phyloP scores from a whole-genome alignment of 2,329 filamentous ascomycete species.

The Helotiales sp. region DNA sequence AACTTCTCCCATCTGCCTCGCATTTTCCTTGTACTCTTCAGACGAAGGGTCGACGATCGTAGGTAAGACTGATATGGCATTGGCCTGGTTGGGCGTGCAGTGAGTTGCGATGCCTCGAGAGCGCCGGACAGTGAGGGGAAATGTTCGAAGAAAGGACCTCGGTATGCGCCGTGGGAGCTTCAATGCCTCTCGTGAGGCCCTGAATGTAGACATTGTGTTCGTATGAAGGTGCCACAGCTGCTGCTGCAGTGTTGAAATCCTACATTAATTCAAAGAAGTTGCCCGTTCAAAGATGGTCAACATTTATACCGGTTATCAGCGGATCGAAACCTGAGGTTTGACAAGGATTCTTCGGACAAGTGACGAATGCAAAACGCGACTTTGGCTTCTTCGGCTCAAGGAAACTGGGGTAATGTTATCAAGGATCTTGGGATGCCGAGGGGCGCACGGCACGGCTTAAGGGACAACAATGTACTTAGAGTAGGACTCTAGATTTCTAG shows the following conservation, averaged over 20 bases:
- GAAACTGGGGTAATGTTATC: not conserved
- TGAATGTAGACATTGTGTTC: conserved; percentile 53
- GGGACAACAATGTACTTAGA: not conserved
- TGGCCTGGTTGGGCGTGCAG: conserved; percentile 79
- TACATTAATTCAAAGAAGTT: conserved; percentile 28
- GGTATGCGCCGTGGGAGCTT: conserved; percentile 51
- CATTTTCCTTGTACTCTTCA: conserved; percentile 81
- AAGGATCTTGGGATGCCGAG: conserved; percentile 3
- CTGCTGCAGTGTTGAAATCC: conserved; percentile 13
- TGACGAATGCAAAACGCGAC: too few relatives aligned
- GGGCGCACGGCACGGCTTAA: conserved; percentile 1
- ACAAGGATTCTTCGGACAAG: conserved; percentile 14
- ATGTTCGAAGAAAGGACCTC: conserved; percentile 42
- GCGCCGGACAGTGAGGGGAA: conserved; percentile 29
- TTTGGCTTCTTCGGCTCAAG: not conserved
- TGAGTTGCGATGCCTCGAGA: conserved; percentile 67
- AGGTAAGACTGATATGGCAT: conserved; percentile 79
- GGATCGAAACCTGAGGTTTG: conserved; percentile 12
- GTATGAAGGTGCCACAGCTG: conserved; percentile 15
- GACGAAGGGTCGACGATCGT: conserved; percentile 78
- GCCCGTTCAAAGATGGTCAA: too few relatives aligned
- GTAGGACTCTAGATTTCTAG: conserved; percentile 23
- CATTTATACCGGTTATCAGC: conserved; percentile 17
- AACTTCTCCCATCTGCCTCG: conserved; percentile 74
- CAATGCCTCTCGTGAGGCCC: conserved; percentile 53